phyloP scores from a whole-genome alignment of 768 basidiomycete species.

The Floccularia luteovirens region DNA sequence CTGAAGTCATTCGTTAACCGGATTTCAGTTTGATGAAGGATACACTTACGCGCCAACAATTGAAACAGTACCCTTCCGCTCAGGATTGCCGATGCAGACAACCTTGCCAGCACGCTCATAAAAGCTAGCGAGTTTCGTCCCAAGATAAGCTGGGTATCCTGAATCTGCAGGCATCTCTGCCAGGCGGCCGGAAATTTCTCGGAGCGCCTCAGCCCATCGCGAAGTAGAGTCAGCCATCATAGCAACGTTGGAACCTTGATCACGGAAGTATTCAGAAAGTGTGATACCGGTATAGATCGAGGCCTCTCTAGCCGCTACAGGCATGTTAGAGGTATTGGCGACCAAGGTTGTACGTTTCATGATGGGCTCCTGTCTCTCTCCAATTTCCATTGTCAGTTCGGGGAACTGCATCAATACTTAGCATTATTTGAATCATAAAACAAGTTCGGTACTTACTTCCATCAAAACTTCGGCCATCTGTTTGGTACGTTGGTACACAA shows the following conservation, averaged over 20 bases:
- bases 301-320: slow-evolving; percentile 97
- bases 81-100: slow-evolving; percentile 82
- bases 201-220: slow-evolving; percentile 97
- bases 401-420: slow-evolving; percentile 53
- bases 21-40: background rate
- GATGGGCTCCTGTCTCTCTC: slow-evolving; percentile 93
- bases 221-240: slow-evolving; percentile 99
- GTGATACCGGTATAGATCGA: slow-evolving; percentile 99
- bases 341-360: slow-evolving; percentile 99
- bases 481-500: slow-evolving; percentile 5
- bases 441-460: slow-evolving; percentile 50
- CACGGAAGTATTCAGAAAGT: slow-evolving; percentile 98
- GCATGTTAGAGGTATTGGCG: slow-evolving; percentile 99
- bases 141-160: slow-evolving; percentile 95
- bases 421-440: background rate
- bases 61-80: slow-evolving; percentile 87
- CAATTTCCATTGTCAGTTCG: slow-evolving; percentile 85
- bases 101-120: slow-evolving; percentile 99
- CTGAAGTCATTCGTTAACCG: slow-evolving; percentile 28
- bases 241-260: slow-evolving; percentile 94
- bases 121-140: slow-evolving; percentile 94
- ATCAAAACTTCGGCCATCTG: slow-evolving; percentile 98
- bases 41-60: slow-evolving; percentile 94
- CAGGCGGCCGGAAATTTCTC: slow-evolving; percentile 98
- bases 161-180: slow-evolving; percentile 99